phyloP scores from a whole-genome alignment of 768 basidiomycete genomes.

The Candolleomyces aberdarensis region DNA sequence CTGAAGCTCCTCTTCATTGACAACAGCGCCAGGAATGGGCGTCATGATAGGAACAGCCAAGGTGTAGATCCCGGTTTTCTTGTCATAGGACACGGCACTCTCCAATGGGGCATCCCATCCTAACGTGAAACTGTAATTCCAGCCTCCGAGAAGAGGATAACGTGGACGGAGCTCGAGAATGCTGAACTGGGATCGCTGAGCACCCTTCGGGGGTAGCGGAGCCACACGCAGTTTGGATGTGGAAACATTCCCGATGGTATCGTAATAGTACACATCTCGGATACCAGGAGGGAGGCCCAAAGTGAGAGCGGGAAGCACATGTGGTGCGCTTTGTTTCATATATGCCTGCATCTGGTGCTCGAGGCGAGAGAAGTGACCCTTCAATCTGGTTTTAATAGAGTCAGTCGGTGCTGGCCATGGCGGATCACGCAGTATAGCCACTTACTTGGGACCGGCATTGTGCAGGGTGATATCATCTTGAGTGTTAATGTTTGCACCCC shows the following conservation, averaged over 20 bases:
- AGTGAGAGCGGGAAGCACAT: constrained; percentile 70
- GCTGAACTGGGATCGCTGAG: constrained; percentile 52
- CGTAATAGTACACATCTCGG: constrained; percentile 83
- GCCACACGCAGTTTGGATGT: constrained; percentile 80
- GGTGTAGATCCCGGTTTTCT: constrained; percentile 59
- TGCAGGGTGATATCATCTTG: constrained; percentile 83
- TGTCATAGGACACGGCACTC: constrained; percentile 69
- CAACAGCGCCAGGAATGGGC: constrained; percentile 71
- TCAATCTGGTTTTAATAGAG: constrained; percentile 56
- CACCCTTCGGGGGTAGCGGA: constrained; percentile 60
- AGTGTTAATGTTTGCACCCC: constrained; percentile 93
- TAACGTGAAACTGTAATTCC: constrained; percentile 95
- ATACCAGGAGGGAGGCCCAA: constrained; percentile 83
- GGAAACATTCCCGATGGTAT: constrained; percentile 93
- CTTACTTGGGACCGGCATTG: constrained; percentile 90
- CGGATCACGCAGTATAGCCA: background rate
- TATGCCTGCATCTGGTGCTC: constrained; percentile 77
- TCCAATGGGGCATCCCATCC: constrained; percentile 89
- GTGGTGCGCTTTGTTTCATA: constrained; percentile 62
- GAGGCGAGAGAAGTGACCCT: constrained; percentile 93
- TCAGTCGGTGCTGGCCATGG: background rate
- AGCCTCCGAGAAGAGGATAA: constrained; percentile 92
- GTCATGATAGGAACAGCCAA: constrained; percentile 87
- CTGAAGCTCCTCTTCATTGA: constrained; percentile 74
- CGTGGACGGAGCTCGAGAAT: constrained; percentile 82